Evolutionary conservation across 805 yeast species (phyloP), one percentile per base, ranked within the genome.

Genomic region (Lachancea thermotolerans): DNA sequence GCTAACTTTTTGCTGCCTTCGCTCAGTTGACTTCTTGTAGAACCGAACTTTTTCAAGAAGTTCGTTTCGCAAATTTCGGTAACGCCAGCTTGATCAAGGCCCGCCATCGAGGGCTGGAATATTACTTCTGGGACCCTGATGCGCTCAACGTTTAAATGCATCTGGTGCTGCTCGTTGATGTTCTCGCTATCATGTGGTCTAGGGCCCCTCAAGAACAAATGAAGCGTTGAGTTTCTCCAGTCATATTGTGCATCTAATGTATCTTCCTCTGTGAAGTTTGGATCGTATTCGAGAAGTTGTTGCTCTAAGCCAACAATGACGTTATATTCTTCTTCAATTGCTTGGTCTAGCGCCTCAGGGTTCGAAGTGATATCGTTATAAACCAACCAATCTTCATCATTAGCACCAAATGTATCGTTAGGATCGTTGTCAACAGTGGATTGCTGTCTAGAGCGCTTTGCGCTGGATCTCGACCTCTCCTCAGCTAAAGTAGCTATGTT

Each of bases 51-150:
- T 39, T 79, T 74, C 35, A 77, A 58, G 5, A 90, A 58, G 7
- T 87, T 71, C 47, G 81, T 84, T 51, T 81, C 83, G 45, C 81
- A 73, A 35, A 89, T 66, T 64, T 93, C 98, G 18, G 77, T 60
- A n/a, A 93, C 72, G 25, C 98, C 98, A 0, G 97, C 95, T 66
- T 90, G 98, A 64, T 93, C 99, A 17, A 89, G 71, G 17, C 99
- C 99, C 0, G 95, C 95, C 50, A 93, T 88, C 8, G 82, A 76
- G 6, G 99, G 99, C 62, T 91, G 93, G 65, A 93, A 89, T 39
- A 89, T 60, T 2, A 90, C 82, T 65, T 93, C 99, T 0, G 98
- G 97, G 2, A 91, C 86, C 46, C 95, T 75, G 27, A 91, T 83
- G 48, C 99, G 74, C 66, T 93, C 99, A 35, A 91, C 74, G 62